A percentile compares a stretch with the other conserved stretches of the same genome.
Conservation (phyloP, 371 early-diverging fungal genomes). For the Mortierella sp. region DNA sequence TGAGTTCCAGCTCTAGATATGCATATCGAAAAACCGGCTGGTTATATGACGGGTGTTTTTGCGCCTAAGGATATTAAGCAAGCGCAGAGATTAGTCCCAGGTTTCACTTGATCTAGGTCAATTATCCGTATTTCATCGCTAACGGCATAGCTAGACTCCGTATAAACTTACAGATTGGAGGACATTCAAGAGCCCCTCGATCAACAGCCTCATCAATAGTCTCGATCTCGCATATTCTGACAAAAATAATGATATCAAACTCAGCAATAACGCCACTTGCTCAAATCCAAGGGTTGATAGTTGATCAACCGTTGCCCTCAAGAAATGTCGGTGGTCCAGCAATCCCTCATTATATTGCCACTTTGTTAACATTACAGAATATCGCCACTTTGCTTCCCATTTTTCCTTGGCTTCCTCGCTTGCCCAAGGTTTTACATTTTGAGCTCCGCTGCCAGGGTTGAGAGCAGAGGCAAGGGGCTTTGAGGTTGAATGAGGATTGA, state of each 20-base stretch:
- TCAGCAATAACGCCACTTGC: conserved; percentile 75
- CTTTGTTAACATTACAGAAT: conserved; percentile 71
- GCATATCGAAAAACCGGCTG: conserved; percentile 53
- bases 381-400: conserved; percentile 74
- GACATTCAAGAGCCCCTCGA: conserved; percentile 69
- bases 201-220: conserved; percentile 74
- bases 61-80: conserved; percentile 28
- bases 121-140: too few relatives aligned
- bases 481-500: conserved; percentile 49
- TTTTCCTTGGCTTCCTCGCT: conserved; percentile 64
- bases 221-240: conserved; percentile 77
- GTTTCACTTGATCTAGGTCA: too few relatives aligned
- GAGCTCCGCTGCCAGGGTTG: conserved; percentile 56
- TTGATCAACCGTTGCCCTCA: conserved; percentile 72
- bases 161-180: conserved; percentile 64
- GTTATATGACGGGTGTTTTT: conserved; percentile 44
- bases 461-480: conserved; percentile 37
- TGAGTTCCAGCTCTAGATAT: conserved; percentile 66
- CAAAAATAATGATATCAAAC: conserved; percentile 73
- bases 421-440: conserved; percentile 61
- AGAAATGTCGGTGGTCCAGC: conserved; percentile 76
- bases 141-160: too few relatives aligned
- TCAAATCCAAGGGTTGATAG: conserved; percentile 68
- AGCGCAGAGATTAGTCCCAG: background rate
- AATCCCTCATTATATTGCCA: conserved; percentile 83